Evolutionary conservation across 2,329 filamentous ascomycete genomes (phyloP), one percentile per base, ranked within the genome.

Genomic region (Fusarium annulatum): DNA sequence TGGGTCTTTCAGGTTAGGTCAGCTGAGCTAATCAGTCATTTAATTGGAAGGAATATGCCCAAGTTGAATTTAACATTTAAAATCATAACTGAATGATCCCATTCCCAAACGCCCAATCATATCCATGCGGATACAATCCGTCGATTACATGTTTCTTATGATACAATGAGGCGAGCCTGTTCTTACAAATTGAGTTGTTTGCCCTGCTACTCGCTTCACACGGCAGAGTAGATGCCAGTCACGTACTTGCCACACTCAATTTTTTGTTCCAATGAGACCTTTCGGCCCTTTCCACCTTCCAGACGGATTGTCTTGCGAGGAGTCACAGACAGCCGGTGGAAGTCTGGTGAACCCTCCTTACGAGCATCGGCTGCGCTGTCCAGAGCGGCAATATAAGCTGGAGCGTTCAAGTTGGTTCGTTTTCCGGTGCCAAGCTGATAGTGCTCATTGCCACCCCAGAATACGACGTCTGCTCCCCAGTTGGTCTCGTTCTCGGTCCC

Each of bases 371-470:
- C 88, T 53, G 80, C 76, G 18, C 88, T 83, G 70, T 97, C 94
- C 46, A 96, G 82, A 19, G 94, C 92, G 38, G 90, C 89, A 60
- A 98, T 94, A 79, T 97, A 96, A 4, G 88, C 87, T 3, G 96
- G 96, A 18, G 88, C 87, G 59, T 90, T 89, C 15, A 93, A 80
- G 79, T 98, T 98, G 78, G 90, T 96, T 70, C 96, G 86, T 85
- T 93, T 97, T 34, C 96, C 95, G 2, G 93, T 98, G 18, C 96
- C 96, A 33, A 99, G 89, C 83, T 99, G 96, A 82, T 93, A 98
- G 80, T 92, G 90, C 84, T 98, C 95, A 78, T 98, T 99, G 60
- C 94, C 94, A 70, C 96, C 96, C 94, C 95, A 99, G 86, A 94
- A 97, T 3, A 98, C 81, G 36, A 95, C 91, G 80, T 98, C 96